Percentiles rank a stretch among this genome's conserved stretches.
Conservation (phyloP, 495 filamentous ascomycete genomes). For the Trichocladium uniseriatum region DNA sequence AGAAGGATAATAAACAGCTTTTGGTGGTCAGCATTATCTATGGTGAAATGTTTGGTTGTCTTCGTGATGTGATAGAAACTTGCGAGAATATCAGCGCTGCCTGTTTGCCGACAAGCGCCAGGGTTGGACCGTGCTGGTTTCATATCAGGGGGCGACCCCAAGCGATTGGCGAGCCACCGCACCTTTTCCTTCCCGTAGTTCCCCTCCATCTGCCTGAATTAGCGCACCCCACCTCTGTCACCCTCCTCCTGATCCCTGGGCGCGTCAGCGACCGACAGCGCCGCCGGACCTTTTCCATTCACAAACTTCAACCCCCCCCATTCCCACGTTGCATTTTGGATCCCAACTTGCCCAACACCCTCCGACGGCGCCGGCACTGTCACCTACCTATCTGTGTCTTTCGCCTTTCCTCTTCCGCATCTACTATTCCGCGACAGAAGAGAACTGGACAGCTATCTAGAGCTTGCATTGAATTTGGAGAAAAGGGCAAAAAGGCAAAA, state of each 20-base stretch:
- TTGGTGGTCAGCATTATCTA: too few species aligned
- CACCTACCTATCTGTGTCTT: not conserved
- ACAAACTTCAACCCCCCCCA: not conserved
- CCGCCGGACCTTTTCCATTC: not conserved
- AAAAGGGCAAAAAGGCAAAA: too few species aligned
- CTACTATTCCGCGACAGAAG: not conserved
- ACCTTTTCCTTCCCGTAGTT: too few species aligned
- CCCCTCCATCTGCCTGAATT: slow-evolving; percentile 23
- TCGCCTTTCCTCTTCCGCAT: not conserved
- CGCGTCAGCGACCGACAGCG: not conserved
- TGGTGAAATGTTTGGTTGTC: too few species aligned
- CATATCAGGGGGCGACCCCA: slow-evolving; percentile 15
- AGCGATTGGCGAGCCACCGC: slow-evolving; percentile 22
- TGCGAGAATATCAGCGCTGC: too few species aligned
- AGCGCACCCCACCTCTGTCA: slow-evolving; percentile 11
- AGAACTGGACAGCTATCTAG: too few species aligned
- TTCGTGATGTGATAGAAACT: too few species aligned
- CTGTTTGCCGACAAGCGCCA: slow-evolving; percentile 21
- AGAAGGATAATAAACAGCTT: too few species aligned
- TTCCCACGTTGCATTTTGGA: not conserved
- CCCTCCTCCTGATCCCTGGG: slow-evolving; percentile 2
- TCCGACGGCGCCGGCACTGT: slow-evolving; percentile 4
- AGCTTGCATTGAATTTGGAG: too few species aligned
- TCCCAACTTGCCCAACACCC: not conserved
- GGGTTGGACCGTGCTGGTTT: slow-evolving; percentile 24